Evolutionary conservation across 805 yeast species (phyloP).

Genomic region (Wickerhamomyces kurtzmanii): DNA sequence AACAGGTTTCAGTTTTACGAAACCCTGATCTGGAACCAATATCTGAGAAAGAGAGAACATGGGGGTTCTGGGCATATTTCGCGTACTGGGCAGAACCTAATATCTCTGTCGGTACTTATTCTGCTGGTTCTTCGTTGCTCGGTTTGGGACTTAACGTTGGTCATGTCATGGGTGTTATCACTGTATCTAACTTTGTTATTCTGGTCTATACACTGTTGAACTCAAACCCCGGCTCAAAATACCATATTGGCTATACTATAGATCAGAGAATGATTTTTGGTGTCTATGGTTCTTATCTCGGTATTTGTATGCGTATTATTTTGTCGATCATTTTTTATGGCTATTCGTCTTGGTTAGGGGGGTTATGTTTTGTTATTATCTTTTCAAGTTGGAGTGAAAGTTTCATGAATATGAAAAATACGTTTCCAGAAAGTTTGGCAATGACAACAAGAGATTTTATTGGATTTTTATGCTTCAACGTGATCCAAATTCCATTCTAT

Average conservation of each 20-base stretch:
- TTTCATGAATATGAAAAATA: conserved; percentile 14
- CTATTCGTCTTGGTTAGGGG: conserved; percentile 25
- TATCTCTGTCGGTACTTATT: conserved; percentile 25
- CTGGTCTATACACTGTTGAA: conserved; percentile 14
- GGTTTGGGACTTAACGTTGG: conserved; percentile 17
- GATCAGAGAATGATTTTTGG: conserved; percentile 27
- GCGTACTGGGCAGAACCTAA: conserved; percentile 28
- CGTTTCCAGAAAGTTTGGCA: conserved; percentile 19
- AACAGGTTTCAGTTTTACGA: no score
- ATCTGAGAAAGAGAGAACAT: conserved; percentile 23
- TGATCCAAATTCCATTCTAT: conserved; percentile 17
- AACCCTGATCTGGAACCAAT: conserved; percentile 32
- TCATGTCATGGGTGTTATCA: conserved; percentile 20
- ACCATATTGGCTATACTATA: conserved; percentile 28
- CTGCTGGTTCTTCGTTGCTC: conserved; percentile 21
- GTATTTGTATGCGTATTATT: conserved; percentile 24
- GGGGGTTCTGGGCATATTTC: conserved; percentile 23
- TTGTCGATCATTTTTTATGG: conserved; percentile 30
- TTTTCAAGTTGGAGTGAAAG: conserved; percentile 16
- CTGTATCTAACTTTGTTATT: conserved; percentile 12
- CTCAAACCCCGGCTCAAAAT: conserved; percentile 18
- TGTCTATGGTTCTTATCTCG: conserved; percentile 22
- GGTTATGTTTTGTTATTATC: conserved; percentile 23
- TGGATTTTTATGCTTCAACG: conserved; percentile 29
- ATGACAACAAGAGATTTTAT: conserved; percentile 28